These are phyloP conservation scores for Seiridium unicorne DNA, from an alignment of 2,329 filamentous ascomycete species.

Conservation along the genomic window DNA sequence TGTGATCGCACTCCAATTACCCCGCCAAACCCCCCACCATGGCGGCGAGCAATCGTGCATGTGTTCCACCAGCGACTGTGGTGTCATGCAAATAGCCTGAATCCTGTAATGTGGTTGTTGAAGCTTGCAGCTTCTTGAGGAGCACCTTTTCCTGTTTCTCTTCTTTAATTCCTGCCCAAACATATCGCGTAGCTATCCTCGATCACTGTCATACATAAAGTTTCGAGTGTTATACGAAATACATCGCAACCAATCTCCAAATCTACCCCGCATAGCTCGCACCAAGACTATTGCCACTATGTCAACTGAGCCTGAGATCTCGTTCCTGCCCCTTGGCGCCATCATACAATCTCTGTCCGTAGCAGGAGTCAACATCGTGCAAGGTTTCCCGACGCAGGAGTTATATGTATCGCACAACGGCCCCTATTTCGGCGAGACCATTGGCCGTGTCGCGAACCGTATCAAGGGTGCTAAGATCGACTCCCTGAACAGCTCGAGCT, in stretches of 20 bases:
- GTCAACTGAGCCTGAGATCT: conserved; percentile 43
- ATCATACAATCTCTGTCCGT: conserved; percentile 81
- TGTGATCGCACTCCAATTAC: conserved; percentile 1
- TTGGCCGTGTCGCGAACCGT: conserved; percentile 82
- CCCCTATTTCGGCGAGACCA: conserved; percentile 89
- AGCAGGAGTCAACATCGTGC: conserved; percentile 80
- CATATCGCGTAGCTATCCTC: too few species aligned
- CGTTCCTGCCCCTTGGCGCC: conserved; percentile 73
- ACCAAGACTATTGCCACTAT: neutral
- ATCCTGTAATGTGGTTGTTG: neutral
- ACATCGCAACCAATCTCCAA: too few species aligned
- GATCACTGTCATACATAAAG: too few species aligned
- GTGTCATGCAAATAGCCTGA: conserved; percentile 8
- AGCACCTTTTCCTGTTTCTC: neutral
- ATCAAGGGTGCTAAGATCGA: conserved; percentile 70
- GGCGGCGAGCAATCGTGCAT: neutral
- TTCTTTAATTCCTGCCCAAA: neutral
- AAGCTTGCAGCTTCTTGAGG: neutral
- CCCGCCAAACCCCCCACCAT: conserved; percentile 9
- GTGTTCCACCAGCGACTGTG: neutral
- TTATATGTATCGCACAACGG: conserved; percentile 74
- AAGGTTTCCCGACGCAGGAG: conserved; percentile 74
- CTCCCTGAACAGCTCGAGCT: conserved; percentile 67
- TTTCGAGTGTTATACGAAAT: too few species aligned
- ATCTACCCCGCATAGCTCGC: neutral